Evolutionary conservation across 129 eudicot genomes (phyloP), one percentile per base, ranked within the genome.

Genomic region (Kitagawia praeruptora): DNA sequence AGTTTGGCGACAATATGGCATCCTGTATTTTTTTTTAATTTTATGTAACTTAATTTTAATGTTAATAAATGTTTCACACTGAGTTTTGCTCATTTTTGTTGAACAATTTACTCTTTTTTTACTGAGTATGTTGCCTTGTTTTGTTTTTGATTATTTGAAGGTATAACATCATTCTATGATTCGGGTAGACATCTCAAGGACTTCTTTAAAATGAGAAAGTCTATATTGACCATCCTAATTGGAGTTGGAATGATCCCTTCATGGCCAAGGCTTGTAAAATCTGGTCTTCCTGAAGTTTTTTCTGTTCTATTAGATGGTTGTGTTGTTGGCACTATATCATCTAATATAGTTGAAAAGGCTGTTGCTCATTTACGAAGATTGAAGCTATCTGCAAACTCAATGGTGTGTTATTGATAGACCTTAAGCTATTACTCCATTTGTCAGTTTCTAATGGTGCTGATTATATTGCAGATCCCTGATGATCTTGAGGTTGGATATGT

Each of bases 401-500:
- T 58, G 92, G 96, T 88, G 54, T 75, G 88, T 46, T 78, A 77
- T 70, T 76, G 13, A 75, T n/a, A n/a, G 61, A 75, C 61, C 61
- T 75, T 75, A 67, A 5, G 42, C 41, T 66, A 75, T 14, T 42
- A 15, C 64, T 40, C 64, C 18, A 61, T 8, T 72, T 23, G 27
- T 75, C 41, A 67, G 42, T 41, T 78, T 11, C 53, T 48, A 54
- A 45, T 34, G n/a, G 25, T 21, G 77, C 48, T 16, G n/a, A 64
- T 72, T 79, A n/a, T n/a, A 27, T 70, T 77, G 34, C 90, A 95
- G 98, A 85, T 92, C 77, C 97, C 96, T 78, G 89, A 82, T 83
- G 98, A 95, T 85, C 82, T 95, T 78, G 98, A 95, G 82, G 96
- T 95, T 85, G 97, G 98, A 75, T 95, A 90, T 83, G 81, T 92